These are phyloP conservation scores for Salix exigua DNA, from an alignment of 345 rosid species.

Conservation along the genomic window DNA sequence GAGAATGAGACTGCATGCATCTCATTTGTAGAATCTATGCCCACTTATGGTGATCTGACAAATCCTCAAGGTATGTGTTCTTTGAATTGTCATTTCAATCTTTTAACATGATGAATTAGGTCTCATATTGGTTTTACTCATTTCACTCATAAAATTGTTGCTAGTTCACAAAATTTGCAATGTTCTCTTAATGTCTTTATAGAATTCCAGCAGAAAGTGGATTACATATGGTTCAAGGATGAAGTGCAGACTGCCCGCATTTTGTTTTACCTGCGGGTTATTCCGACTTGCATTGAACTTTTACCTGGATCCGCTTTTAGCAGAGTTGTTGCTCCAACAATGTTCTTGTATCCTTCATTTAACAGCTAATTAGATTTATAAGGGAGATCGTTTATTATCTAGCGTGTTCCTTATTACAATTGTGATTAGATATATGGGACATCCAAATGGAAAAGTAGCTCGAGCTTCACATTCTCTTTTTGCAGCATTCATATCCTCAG, in stretches of 20 bases:
- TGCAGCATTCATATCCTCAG: constrained; percentile 68
- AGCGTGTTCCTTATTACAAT: constrained; percentile 41
- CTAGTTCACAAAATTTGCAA: constrained; percentile 1
- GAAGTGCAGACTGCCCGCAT: constrained; percentile 90
- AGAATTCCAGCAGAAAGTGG: constrained; percentile 43
- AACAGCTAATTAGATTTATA: constrained; percentile 1
- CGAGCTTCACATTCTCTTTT: constrained; percentile 78
- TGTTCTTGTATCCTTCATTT: constrained; percentile 81
- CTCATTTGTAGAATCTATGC: constrained; percentile 74
- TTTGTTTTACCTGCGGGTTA: constrained; percentile 78
- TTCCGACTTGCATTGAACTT: constrained; percentile 75
- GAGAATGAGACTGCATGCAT: constrained; percentile 62
- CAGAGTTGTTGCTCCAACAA: constrained; percentile 65
- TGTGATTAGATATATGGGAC: constrained; percentile 67
- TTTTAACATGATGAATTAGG: constrained; percentile 4
- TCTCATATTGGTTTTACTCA: not conserved
- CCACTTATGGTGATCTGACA: constrained; percentile 63
- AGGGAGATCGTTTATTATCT: not conserved
- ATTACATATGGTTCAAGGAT: constrained; percentile 74
- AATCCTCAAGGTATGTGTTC: constrained; percentile 54
- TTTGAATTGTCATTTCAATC: not conserved
- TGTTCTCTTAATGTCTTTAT: constrained; percentile 8
- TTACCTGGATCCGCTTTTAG: constrained; percentile 59
- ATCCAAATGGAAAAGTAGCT: constrained; percentile 75
- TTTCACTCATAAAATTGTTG: not conserved